Base-by-base conservation (phyloP, 2,329 filamentous ascomycete genomes). In the Xylariaceae sp. region DNA sequence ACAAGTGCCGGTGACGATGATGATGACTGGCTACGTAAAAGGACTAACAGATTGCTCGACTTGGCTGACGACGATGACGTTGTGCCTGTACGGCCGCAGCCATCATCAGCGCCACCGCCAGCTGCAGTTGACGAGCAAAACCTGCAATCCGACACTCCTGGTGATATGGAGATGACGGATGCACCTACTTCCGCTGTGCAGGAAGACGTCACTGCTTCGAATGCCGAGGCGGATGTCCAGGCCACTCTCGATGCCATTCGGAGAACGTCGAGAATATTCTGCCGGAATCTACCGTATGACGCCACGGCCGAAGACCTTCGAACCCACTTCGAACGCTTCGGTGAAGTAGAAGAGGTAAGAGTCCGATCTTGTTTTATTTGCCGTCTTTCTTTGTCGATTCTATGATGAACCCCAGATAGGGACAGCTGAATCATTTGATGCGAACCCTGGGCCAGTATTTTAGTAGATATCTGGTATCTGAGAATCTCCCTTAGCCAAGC, bases 341-440 rank as follows among this genome's bases (percentile, higher is more conserved):
- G 92, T 44, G 78, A 82, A 58, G 76, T 97, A 51, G 84, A 93
- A 81, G 93, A 97, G 87, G 94, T 97, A 87, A 82, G 90, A 76
- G 66, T 57, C 62, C 64, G 65, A 59, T 58, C 53, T 64, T 62
- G 62, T 64, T 67, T 59, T 50, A 55, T 58, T 57, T 55, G 52
- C 23, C 4, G 23, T 30, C 23, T 52, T 53, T 41, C 3, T 10
- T 53, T 60, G 60, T 66, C 70, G 64, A 66, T 81, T 79, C 78
- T 75, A 83, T 93, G 94, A 97, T 97, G 93, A 97, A 90, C 79
- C 85, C 84, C 89, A 89, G 94, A 97, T 97, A 97, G 94, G 94
- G 94, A 97, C 94, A 97, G 86, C 93, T 92, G 89, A 74, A 76
- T 72, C 78, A 90, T 89, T 80, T 97, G 92, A 95, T 92, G 89